phyloP scores from a whole-genome alignment of 352 stramenopile genomes.

The Phytophthora sp. region DNA sequence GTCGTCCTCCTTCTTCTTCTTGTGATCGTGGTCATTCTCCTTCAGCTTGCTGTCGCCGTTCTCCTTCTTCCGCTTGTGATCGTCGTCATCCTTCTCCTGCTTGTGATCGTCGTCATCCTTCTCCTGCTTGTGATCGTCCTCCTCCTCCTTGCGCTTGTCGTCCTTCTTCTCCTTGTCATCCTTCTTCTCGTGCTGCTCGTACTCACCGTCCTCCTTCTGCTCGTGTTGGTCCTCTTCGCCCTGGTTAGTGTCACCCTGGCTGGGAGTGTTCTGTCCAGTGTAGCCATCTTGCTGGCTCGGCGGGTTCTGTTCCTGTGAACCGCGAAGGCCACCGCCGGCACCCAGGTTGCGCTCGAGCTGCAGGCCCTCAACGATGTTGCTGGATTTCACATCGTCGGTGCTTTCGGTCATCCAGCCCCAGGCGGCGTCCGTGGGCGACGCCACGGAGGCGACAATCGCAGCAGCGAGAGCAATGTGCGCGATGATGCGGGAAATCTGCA shows the following conservation, averaged over 20 bases:
- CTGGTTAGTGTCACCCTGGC: constrained; percentile 11
- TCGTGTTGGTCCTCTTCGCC: constrained; percentile 20
- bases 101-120: background rate
- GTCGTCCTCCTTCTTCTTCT: constrained; percentile 5
- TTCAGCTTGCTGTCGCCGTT: background rate
- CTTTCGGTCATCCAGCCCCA: constrained; percentile 25
- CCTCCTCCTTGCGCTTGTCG: background rate
- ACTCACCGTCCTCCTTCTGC: constrained; percentile 14
- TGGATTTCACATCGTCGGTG: constrained; percentile 17
- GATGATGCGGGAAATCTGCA: constrained; percentile 43
- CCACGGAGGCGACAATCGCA: constrained; percentile 26
- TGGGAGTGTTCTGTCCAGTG: constrained; percentile 15
- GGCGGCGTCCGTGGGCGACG: constrained; percentile 28
- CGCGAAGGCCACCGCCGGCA: constrained; percentile 30
- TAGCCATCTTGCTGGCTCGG: constrained; percentile 17
- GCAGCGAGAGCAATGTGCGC: constrained; percentile 36
- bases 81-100: background rate
- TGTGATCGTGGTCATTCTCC: background rate
- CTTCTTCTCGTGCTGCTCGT: constrained; percentile 7
- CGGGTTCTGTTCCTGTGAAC: constrained; percentile 14
- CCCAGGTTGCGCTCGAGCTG: constrained; percentile 28
- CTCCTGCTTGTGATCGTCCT: background rate
- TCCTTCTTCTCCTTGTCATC: constrained; percentile 4
- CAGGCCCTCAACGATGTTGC: constrained; percentile 12
- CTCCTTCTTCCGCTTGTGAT: constrained; percentile 7